Conservation (phyloP, 2,329 filamentous ascomycete species). For the Talaromyces sp. region DNA sequence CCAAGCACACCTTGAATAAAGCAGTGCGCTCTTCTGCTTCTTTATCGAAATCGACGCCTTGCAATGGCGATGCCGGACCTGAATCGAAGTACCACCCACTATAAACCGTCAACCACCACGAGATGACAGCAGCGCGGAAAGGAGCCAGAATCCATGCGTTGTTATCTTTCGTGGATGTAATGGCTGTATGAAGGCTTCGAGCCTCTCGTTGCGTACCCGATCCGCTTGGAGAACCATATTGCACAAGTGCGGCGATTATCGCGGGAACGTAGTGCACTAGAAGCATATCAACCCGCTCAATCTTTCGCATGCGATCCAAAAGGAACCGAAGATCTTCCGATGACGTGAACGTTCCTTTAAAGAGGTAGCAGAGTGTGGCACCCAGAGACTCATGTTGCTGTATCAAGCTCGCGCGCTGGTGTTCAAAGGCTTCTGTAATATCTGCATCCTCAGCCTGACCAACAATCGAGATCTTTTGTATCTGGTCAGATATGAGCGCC, state of each 20-base stretch:
- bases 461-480: conserved; percentile 71
- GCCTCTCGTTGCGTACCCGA: conserved; percentile 65
- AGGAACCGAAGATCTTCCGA: conserved; percentile 71
- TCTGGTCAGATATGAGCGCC: conserved; percentile 68
- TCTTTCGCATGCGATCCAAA: conserved; percentile 62
- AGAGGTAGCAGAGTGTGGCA: conserved; percentile 72
- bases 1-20: conserved; percentile 70
- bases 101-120: conserved; percentile 92
- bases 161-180: conserved; percentile 65
- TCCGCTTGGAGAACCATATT: conserved; percentile 74
- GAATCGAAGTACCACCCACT: conserved; percentile 83
- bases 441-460: conserved; percentile 63
- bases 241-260: conserved; percentile 70
- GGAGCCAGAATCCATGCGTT: conserved; percentile 69
- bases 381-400: conserved; percentile 87
- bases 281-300: conserved; percentile 73
- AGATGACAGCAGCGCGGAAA: conserved; percentile 72
- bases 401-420: conserved; percentile 73
- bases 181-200: conserved; percentile 63
- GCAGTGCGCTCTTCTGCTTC: conserved; percentile 70
- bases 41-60: conserved; percentile 59
- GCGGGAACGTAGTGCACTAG: conserved; percentile 79
- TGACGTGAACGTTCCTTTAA: conserved; percentile 70
- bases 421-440: conserved; percentile 72
- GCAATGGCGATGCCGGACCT: conserved; percentile 56